These are phyloP conservation scores for Nyctanthes arbortristis DNA, from an alignment of 257 asterid genomes.

Conservation along the genomic window DNA sequence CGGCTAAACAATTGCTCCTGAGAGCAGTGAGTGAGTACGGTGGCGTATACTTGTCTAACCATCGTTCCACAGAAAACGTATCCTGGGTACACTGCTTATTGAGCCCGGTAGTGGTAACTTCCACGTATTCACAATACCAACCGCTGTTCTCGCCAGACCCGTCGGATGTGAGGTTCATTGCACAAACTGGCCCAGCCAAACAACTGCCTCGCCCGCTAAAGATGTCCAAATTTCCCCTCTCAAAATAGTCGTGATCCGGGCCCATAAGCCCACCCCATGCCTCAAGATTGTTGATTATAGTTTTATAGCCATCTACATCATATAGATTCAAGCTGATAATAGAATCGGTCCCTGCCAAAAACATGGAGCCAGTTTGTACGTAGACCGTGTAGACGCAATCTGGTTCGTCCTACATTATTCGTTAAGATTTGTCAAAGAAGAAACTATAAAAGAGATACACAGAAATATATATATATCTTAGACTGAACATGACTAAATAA, in stretches of 20 bases:
- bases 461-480: too few species aligned
- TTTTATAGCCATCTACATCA: constrained; percentile 34
- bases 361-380: too few species aligned
- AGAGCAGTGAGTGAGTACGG: constrained; percentile 29
- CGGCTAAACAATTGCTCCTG: constrained; percentile 27
- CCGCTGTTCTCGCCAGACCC: constrained; percentile 52
- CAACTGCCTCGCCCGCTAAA: constrained; percentile 56
- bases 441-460: too few species aligned
- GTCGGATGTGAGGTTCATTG: constrained; percentile 54
- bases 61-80: constrained; percentile 27
- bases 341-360: too few species aligned
- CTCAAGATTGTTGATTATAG: constrained; percentile 37
- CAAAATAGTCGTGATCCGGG: constrained; percentile 32
- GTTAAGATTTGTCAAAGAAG: too few species aligned
- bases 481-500: too few species aligned
- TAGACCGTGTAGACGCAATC: too few species aligned
- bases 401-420: too few species aligned
- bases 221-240: too few species aligned
- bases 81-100: constrained; percentile 29
- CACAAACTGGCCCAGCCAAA: constrained; percentile 37
- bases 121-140: constrained; percentile 54
- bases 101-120: constrained; percentile 48
- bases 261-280: constrained; percentile 66
- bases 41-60: constrained; percentile 25
- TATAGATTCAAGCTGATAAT: constrained; percentile 40